A percentile compares a stretch with the other conserved stretches of the same genome.
Evolutionary conservation across 1,139 yeast genomes (phyloP).

Genomic region (Debaryomycetaceae sp.): DNA sequence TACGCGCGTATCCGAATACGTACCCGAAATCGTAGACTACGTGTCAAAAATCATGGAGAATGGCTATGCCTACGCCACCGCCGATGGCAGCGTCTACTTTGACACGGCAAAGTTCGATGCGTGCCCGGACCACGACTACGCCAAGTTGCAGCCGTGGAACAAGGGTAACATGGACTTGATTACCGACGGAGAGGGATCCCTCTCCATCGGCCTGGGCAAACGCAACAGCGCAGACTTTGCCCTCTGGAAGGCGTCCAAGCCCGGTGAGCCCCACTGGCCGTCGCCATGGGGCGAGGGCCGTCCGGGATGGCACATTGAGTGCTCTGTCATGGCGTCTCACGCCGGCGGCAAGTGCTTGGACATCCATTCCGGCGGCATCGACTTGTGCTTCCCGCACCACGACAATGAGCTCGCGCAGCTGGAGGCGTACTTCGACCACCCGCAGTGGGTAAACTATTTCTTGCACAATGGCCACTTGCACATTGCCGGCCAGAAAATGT

Average conservation of each 20-base stretch:
- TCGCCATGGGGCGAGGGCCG: constrained; percentile 97
- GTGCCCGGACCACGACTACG: constrained; percentile 66
- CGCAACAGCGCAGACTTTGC: constrained; percentile 82
- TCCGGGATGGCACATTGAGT: constrained; percentile 99
- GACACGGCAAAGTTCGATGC: constrained; percentile 77
- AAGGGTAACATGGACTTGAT: constrained; percentile 79
- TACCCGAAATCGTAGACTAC: constrained; percentile 80
- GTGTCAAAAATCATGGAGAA: constrained; percentile 64
- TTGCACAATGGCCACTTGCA: constrained; percentile 95
- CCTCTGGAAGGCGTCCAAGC: constrained; percentile 90
- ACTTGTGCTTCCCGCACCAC: constrained; percentile 98
- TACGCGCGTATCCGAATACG: constrained; percentile 94
- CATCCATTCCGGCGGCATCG: constrained; percentile 95
- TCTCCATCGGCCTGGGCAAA: constrained; percentile 39
- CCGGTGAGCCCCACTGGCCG: constrained; percentile 95
- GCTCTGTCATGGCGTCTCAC: constrained; percentile 97
- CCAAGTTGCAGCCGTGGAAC: constrained; percentile 97
- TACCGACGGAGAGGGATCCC: constrained; percentile 92
- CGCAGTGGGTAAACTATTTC: constrained; percentile 95
- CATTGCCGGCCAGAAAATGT: constrained; percentile 97
- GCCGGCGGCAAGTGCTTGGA: constrained; percentile 77
- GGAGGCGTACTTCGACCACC: constrained; percentile 81
- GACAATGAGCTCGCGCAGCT: constrained; percentile 97
- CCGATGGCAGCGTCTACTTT: constrained; percentile 90
- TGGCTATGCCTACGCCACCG: constrained; percentile 76